These are phyloP conservation scores for Xanthoconium purpureum DNA, from an alignment of 768 basidiomycete genomes.

Conservation along the genomic window DNA sequence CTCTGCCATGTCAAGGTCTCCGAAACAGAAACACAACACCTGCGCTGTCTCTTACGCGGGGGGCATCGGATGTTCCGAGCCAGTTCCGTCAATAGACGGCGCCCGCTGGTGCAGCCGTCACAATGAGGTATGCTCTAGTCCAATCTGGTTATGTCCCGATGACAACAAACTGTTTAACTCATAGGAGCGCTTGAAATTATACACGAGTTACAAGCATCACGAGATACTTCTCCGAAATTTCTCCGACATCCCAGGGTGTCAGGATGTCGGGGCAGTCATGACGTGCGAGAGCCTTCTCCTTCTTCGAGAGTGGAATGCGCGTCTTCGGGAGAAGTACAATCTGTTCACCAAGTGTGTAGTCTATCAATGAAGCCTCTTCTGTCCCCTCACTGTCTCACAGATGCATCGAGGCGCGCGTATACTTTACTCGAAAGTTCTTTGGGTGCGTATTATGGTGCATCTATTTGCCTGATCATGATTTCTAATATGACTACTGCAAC, in stretches of 20 bases:
- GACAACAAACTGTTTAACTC: neutral
- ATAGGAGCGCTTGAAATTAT: slow-evolving; percentile 37
- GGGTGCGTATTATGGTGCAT: slow-evolving; percentile 27
- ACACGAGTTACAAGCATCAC: slow-evolving; percentile 36
- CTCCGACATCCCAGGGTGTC: slow-evolving; percentile 27
- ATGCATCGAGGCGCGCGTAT: slow-evolving; percentile 37
- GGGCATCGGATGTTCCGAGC: slow-evolving; percentile 11
- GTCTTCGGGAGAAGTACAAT: slow-evolving; percentile 32
- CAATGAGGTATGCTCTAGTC: slow-evolving; percentile 24
- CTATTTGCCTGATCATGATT: neutral
- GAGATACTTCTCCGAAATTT: slow-evolving; percentile 31
- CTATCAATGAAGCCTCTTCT: neutral
- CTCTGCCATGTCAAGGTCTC: slow-evolving; percentile 3
- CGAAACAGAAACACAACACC: slow-evolving; percentile 8
- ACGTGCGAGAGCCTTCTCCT: slow-evolving; percentile 30
- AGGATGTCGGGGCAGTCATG: slow-evolving; percentile 22
- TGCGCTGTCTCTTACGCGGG: slow-evolving; percentile 19
- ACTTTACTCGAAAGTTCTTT: slow-evolving; percentile 40
- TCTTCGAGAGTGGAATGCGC: slow-evolving; percentile 33
- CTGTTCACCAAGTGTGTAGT: slow-evolving; percentile 31
- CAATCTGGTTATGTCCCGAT: neutral
- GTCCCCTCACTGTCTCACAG: slow-evolving; percentile 19
- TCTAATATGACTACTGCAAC: neutral
- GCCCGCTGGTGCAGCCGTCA: slow-evolving; percentile 30
- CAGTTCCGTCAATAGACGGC: slow-evolving; percentile 5